Conservation (phyloP, 2,329 filamentous ascomycete species). For the Xylaria sp. region DNA sequence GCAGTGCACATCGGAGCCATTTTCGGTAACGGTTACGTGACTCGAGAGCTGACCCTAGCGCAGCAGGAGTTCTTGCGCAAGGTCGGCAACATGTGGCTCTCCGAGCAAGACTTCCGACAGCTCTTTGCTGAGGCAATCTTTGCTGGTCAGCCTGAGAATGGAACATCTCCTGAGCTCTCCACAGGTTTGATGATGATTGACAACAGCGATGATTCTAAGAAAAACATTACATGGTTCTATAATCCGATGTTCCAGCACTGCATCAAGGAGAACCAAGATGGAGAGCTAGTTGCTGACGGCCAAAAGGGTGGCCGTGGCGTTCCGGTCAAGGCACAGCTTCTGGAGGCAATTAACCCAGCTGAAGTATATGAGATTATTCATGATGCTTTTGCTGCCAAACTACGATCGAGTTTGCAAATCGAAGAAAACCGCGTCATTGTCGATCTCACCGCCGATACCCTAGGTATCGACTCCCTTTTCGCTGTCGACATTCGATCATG, state of each 20-base stretch:
- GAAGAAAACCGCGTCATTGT: conserved; percentile 29
- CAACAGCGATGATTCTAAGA: conserved; percentile 16
- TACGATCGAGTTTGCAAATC: conserved; percentile 23
- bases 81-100: conserved; percentile 34
- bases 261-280: neutral
- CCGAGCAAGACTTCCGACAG: conserved; percentile 39
- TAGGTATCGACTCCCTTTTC: conserved; percentile 49
- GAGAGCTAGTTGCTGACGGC: neutral
- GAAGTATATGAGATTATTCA: conserved; percentile 24
- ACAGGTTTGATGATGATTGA: conserved; percentile 31
- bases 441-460: conserved; percentile 32
- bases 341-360: conserved; percentile 7
- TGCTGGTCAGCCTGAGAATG: conserved; percentile 24
- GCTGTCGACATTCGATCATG: conserved; percentile 57
- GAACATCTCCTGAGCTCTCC: conserved; percentile 23
- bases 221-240: conserved; percentile 18
- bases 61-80: conserved; percentile 39
- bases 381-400: conserved; percentile 31
- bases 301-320: neutral
- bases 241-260: conserved; percentile 28
- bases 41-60: conserved; percentile 34
- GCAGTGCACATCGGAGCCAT: conserved; percentile 47
- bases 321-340: conserved; percentile 20
- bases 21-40: conserved; percentile 46
- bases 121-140: conserved; percentile 40